Evolutionary conservation across 805 yeast genomes (phyloP).

Genomic region (Tetrapisispora arboricola): DNA sequence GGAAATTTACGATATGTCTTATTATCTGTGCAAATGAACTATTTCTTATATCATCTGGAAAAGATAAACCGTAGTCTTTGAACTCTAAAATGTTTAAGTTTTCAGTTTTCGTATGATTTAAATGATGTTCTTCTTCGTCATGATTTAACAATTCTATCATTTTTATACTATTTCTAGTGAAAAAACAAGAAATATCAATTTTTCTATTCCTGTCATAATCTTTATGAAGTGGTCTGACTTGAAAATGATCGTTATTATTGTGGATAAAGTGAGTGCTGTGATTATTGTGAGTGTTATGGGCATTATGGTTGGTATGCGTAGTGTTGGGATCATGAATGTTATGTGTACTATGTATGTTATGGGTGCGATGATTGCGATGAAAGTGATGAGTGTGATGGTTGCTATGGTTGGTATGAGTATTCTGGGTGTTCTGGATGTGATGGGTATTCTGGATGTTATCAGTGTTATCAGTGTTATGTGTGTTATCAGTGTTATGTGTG

Average conservation of each 20-base stretch:
- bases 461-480: too few relatives aligned
- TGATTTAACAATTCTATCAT: conserved; percentile 1
- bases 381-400: too few relatives aligned
- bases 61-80: background rate
- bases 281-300: too few relatives aligned
- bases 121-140: background rate
- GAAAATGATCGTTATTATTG: background rate
- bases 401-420: too few relatives aligned
- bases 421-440: too few relatives aligned
- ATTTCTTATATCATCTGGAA: background rate
- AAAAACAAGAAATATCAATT: background rate
- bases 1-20: background rate
- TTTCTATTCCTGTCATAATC: background rate
- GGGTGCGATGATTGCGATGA: too few relatives aligned
- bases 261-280: background rate
- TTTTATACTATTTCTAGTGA: background rate
- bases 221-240: background rate
- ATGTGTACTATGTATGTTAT: too few relatives aligned
- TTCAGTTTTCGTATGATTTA: too few relatives aligned
- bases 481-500: too few relatives aligned
- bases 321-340: too few relatives aligned
- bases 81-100: background rate
- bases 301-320: too few relatives aligned
- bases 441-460: too few relatives aligned
- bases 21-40: background rate